Evolutionary conservation across 2,329 filamentous ascomycete species (phyloP), one percentile per base, ranked within the genome.

Genomic region (Acrodontium crateriforme): DNA sequence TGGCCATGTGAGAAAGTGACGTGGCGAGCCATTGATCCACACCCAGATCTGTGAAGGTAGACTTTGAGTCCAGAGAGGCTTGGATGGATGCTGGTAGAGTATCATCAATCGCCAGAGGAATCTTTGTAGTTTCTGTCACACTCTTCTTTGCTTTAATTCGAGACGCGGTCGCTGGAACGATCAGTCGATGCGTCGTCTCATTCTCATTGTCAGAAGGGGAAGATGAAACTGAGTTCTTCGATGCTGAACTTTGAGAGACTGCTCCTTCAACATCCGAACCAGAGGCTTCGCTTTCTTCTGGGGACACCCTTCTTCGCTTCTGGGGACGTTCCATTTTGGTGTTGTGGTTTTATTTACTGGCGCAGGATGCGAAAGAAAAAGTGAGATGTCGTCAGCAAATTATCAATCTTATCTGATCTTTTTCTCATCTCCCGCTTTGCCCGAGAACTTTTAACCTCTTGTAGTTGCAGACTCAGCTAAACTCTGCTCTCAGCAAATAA

Each of bases 1-100:
- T 94, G 16, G 84, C 82, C 69, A 82, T 74, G 16, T 68, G 63
- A 12, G 64, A 57, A 16, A 98, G 64, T 1, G 87, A 87, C 35
- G 76, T 71, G 2, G 91, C 75, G 3, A 98, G 73, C 89, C 89
- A 98, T 52, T 43, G 38, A 13, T 45, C 41, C 3, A 52, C 40
- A n/a, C 44, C 41, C 3, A 53, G 36, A 16, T 38, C 37, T 15
- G 43, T 33, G 35, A 53, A 53, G n/a, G 42, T 51, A 6, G 42
- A 23, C 26, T 43, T 39, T 12, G 25, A 26, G 18, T 48, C 43
- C n/a, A 42, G 44, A 2, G 46, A 42, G 15, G 39, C 35, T 9
- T 38, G 33, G n/a, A 52, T 51, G 1, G 41, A 34, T 2, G 36
- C 15, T 3, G 41, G 32, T 2, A 40, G 22, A 3, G 15, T 23